Percentiles rank a stretch among this genome's conserved stretches.
These are phyloP conservation scores for Epichloe gansuensis DNA, from an alignment of 2,329 filamentous ascomycete genomes.

Conservation along the genomic window DNA sequence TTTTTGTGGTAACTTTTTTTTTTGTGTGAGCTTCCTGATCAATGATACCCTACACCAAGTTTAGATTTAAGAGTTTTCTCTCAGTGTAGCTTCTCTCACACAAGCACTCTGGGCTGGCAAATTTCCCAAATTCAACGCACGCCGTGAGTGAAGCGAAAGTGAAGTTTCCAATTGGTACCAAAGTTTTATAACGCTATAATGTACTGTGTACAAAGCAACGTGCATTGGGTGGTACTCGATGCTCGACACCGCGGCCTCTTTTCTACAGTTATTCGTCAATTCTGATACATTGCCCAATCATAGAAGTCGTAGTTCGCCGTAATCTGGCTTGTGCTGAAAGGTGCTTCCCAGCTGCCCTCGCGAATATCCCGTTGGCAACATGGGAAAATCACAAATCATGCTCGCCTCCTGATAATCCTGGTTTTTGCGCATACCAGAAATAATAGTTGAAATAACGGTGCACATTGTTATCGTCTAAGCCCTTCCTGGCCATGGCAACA, in stretches of 20 bases:
- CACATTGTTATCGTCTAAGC: slow-evolving; percentile 15
- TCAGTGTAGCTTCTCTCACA: too few relatives aligned
- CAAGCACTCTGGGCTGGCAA: too few relatives aligned
- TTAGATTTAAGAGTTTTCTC: too few relatives aligned
- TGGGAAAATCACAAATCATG: not conserved
- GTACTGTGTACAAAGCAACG: not conserved
- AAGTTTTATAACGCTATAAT: not conserved
- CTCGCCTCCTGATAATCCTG: not conserved
- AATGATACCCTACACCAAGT: too few relatives aligned
- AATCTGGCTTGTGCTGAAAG: not conserved
- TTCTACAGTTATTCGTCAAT: not conserved
- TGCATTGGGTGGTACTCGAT: too few relatives aligned
- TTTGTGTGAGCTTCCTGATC: too few relatives aligned
- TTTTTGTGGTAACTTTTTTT: too few relatives aligned
- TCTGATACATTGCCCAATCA: not conserved
- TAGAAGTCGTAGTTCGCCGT: not conserved
- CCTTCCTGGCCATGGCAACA: slow-evolving; percentile 15
- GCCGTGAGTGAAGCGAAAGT: not conserved
- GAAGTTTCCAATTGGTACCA: not conserved
- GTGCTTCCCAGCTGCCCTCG: not conserved
- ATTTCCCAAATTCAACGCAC: too few relatives aligned
- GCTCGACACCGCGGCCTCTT: too few relatives aligned
- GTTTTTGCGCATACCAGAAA: slow-evolving; percentile 26
- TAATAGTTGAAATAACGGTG: slow-evolving; percentile 26
- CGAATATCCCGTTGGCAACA: not conserved